Evolutionary conservation across 192 early-diverging fungal species (phyloP), one percentile per base, ranked within the genome.

Genomic region (Obelidium mucronatum): DNA sequence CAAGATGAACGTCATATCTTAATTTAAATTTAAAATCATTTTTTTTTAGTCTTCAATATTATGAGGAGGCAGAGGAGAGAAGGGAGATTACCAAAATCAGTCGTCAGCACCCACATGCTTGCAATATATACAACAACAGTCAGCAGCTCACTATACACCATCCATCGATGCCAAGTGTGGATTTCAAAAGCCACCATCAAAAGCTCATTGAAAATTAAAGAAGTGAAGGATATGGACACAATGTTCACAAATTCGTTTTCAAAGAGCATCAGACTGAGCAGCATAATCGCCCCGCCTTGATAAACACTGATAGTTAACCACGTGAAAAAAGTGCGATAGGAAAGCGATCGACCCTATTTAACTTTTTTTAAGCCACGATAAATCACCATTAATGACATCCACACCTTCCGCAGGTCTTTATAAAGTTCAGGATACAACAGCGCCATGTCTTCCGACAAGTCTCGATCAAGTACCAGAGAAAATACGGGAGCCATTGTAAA

Each of bases 401-500:
- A 31, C 73, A 89, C 89, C 78, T 98, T 98, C 39, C 91, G 93
- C 70, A 98, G 79, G 55, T 98, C 97, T 22, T 94, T 94, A 79
- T 98, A 98, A 11, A 98, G 87, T 78, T 98, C 95, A 0, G 95
- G 95, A 73, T 95, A 98, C 62, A 94, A 62, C 78, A 98, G 77
- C 2, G 97, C 97, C 77, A 94, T 95, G 19, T 94, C 92, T 72
- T 94, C 94, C 33, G 85, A 88, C 8, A 97, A 91, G 81, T 98
- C 97, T 71, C 89, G 89, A 76, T 98, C 97, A 22, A 96, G 83
- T 2, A 98, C 95, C 37, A 98, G 77, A 31, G 97, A 98, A 61
- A 98, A 98, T 56, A 98, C 95, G 0, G 97, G 97, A 11, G 94
- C 94, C 91, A 96, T 98, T 17, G 97, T 98, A 77, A 96, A 98